Base-by-base conservation (phyloP, 371 early-diverging fungal genomes). In the Rhizopus stolonifer region DNA sequence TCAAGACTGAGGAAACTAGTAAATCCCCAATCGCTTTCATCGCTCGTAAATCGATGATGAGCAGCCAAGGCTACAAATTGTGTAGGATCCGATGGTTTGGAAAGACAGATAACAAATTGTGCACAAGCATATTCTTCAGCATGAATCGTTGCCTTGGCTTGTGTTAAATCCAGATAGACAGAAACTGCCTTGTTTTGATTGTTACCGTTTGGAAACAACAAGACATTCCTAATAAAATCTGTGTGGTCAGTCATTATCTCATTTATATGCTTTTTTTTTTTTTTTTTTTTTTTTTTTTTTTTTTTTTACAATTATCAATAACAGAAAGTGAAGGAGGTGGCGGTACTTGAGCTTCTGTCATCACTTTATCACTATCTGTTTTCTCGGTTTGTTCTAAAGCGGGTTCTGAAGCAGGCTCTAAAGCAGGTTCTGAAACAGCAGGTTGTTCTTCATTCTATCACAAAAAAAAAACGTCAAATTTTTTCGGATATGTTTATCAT, bases 11-110 rank as follows among this genome's bases (percentile, higher is more conserved):
- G 52, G 54, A 91, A 85, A 46, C 79, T 79, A 32, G 90, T 91
- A 66, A 95, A 96, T 1, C 96, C 96, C 96, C 96, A 96, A 65
- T 96, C 97, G 0, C 89, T 72, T 60, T 94, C 93, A 6, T 81
- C 84, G 5, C 82, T 70, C 19, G 74, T 83, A 67, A 90, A 96
- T 52, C 97, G 79, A 70, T 95, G 95, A 31, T 85, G 78, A 9
- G 94, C 86, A 32, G 44, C 51, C 56, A 81, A 80, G 3, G 66
- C 46, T 39, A 72, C 63, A 72, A 77, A 79, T 17, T 74, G 56
- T n/a, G 75, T 75, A 31, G 88, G 82, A 49, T 92, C 85, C 15
- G 83, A 74, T 0, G 81, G 74, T 68, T 91, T 91, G 17, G 85
- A 82, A 54, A 93, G 74, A 15, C 80, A 71, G 18, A 95, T 74